Base-by-base conservation (phyloP, 805 yeast species). In the Candida maltosa region DNA sequence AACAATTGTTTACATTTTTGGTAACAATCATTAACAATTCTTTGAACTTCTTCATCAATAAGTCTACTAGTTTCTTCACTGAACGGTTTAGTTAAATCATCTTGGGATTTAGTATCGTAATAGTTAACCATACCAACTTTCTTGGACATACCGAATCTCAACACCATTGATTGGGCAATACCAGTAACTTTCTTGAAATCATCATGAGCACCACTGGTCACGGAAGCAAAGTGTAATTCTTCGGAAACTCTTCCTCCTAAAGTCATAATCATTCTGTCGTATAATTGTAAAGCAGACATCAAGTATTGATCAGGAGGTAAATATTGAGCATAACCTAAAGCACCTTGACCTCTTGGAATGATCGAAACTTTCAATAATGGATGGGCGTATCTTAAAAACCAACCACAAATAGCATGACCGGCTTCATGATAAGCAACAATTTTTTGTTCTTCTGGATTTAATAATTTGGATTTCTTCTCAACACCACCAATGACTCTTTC, bases 351-450 rank as follows among this genome's bases (percentile, higher is more conserved):
- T 51, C 97, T 76, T 26, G 99, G 98, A 42, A 93, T 87, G 50
- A 94, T 93, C 11, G 97, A 87, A 14, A 93, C 98, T 68, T 93
- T 93, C 41, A 93, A 70, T 38, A 94, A 68, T 6, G 98, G 98
- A 56, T 91, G 96, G 2, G 97, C 96, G 59, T 75, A 75, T 58
- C 85, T 77, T 52, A 93, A 73, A 54, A 70, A 88, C 99, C 98
- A 93, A 9, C 98, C 98, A 60, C 97, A 89, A 41, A 93, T 78
- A 8, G 99, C 98, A 62, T 94, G 98, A 4, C 98, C 99, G 3
- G 99, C 98, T 61, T 93, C 99, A 57, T 94, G 98, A 52, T 84
- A 93, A 1, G 98, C 98, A 38, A 94, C 96, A 18, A 87, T 79
- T 43, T 71, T 78, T 63, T 88, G 87, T 56, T 94, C 97, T 40